A percentile compares a stretch with the other conserved stretches of the same genome.
Conservation (phyloP, 345 rosid species). For the Lumnitzera littorea region DNA sequence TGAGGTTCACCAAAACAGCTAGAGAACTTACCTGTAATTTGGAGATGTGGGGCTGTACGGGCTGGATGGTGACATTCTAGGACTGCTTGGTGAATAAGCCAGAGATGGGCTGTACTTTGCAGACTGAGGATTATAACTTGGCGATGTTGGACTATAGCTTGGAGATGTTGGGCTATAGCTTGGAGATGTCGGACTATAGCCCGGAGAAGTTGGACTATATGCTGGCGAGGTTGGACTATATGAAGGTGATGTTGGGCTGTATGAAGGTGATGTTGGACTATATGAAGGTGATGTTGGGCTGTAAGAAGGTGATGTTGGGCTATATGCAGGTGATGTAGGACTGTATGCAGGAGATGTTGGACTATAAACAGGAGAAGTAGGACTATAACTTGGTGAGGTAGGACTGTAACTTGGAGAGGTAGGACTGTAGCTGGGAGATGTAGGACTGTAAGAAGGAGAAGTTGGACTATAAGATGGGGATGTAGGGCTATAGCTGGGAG, state of each 20-base stretch:
- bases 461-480: conserved; percentile 77
- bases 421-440: conserved; percentile 73
- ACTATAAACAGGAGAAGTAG: conserved; percentile 67
- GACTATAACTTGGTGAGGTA: conserved; percentile 68
- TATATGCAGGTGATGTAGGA: conserved; percentile 74
- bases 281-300: conserved; percentile 84
- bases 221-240: conserved; percentile 80
- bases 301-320: conserved; percentile 77
- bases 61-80: conserved; percentile 76
- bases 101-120: conserved; percentile 73
- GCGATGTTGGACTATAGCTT: conserved; percentile 70
- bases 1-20: not conserved
- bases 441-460: conserved; percentile 76
- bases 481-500: conserved; percentile 48
- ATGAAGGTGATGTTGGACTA: conserved; percentile 82
- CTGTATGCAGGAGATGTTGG: conserved; percentile 73
- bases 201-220: conserved; percentile 78
- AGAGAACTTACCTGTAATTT: conserved; percentile 54
- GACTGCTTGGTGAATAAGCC: conserved; percentile 91
- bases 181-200: conserved; percentile 76
- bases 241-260: conserved; percentile 69
- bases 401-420: conserved; percentile 83
- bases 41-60: conserved; percentile 98
- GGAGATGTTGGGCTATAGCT: conserved; percentile 86
- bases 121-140: conserved; percentile 60